Base-by-base conservation (phyloP, 2,329 filamentous ascomycete genomes). In the Sporothrix schenckii region DNA sequence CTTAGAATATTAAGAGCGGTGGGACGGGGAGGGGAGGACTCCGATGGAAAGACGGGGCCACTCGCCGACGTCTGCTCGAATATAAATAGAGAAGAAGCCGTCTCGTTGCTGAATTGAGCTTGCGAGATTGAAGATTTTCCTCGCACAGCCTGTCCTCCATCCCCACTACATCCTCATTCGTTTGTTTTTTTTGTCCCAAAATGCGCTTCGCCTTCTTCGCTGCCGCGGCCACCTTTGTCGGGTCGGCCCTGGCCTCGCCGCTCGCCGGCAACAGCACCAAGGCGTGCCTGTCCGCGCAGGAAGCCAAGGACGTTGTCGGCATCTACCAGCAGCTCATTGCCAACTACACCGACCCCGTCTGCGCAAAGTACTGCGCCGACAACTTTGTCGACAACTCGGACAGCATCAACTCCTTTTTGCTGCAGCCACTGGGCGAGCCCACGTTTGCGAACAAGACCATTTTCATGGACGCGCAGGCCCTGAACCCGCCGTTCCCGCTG, bases 401-500 rank as follows among this genome's bases (percentile, higher is more conserved):
- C 76, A 77, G 76, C 73, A 78, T 79, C 76, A 78, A 78, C 76
- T 76, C 73, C 68, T 77, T 79, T 74, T 74, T 76, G 70, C 72
- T 75, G 74, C 72, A 72, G 68, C 76, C 77, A n/a, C 76, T 78
- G 50, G 76, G 77, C 65, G 72, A 71, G 52, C 74, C 76, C 21
- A 78, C 77, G 27, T 78, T 78, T 73, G 75, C 75, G 44, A 78
- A 75, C 75, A 78, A 78, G 74, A 71, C 75, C 66, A 76, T 76
- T 72, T 79, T 79, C 72, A 76, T 77, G 74, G 75, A 75, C 66
- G 75, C 75, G 41, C 77, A 77, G 74, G 65, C 72, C 50, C 68
- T 71, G 34, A 77, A 76, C 74, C 74, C 74, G 56, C 75, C 76
- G 14, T 77, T 77, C 74, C 77, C 77, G 53, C 71, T 79, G 44